Evolutionary conservation across 345 rosid species (phyloP).

Genomic region (Salix koriyanagi): DNA sequence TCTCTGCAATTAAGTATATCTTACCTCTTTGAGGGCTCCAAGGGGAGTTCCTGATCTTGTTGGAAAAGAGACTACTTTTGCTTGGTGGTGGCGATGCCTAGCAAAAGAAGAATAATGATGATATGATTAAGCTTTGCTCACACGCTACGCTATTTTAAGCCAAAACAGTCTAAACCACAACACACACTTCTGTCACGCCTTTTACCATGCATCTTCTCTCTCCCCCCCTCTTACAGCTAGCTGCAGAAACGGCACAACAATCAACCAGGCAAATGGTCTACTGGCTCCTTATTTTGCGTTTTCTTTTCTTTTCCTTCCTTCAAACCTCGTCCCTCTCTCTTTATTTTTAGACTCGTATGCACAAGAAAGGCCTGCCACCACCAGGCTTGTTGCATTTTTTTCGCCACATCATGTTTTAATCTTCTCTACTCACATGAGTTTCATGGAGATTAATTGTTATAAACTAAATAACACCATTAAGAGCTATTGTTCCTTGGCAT

Average conservation of each 20-base stretch:
- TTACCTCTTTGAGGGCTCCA: neutral
- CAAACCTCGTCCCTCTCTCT: conserved; percentile 2
- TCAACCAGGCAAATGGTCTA: neutral
- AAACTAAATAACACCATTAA: no score
- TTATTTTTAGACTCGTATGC: conserved; percentile 11
- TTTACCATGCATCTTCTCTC: conserved; percentile 6
- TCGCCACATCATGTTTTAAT: neutral
- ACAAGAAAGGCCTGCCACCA: neutral
- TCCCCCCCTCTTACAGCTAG: neutral
- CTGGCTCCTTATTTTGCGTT: conserved; percentile 27
- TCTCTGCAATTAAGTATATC: neutral
- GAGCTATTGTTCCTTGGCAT: no score
- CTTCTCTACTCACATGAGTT: neutral
- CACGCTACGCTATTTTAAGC: conserved; percentile 28
- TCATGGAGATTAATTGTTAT: no score
- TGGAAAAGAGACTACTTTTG: neutral
- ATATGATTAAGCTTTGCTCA: conserved; percentile 23
- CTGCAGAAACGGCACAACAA: neutral
- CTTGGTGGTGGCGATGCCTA: neutral
- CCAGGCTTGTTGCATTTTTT: neutral
- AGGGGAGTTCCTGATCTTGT: neutral
- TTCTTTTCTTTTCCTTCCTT: neutral
- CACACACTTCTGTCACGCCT: conserved; percentile 14
- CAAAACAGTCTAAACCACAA: conserved; percentile 16
- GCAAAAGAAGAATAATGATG: neutral